Percentiles rank a stretch among this genome's conserved stretches.
Evolutionary conservation across 768 basidiomycete species (phyloP).

Genomic region (Boletus fagicola): DNA sequence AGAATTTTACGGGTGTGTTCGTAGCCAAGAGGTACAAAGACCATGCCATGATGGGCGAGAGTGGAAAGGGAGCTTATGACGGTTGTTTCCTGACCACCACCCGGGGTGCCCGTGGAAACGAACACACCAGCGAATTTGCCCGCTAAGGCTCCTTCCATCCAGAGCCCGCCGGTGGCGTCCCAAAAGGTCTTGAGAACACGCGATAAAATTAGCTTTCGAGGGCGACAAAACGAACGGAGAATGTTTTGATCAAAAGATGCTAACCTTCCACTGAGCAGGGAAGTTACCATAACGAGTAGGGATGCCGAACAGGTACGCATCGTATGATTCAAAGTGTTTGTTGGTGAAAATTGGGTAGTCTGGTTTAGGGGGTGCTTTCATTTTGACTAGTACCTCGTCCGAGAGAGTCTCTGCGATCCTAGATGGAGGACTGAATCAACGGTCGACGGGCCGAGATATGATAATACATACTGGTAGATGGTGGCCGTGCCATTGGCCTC

Average conservation of each 20-base stretch:
- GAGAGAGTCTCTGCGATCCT: slow-evolving; percentile 81
- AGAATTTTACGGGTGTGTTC: slow-evolving; percentile 43
- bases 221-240: background rate
- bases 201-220: slow-evolving; percentile 6
- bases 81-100: slow-evolving; percentile 79
- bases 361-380: slow-evolving; percentile 72
- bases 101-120: slow-evolving; percentile 67
- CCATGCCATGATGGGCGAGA: slow-evolving; percentile 69
- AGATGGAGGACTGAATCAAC: background rate
- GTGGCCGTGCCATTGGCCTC: slow-evolving; percentile 47
- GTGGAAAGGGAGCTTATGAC: slow-evolving; percentile 52
- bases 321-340: too few relatives aligned
- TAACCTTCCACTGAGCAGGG: slow-evolving; percentile 27
- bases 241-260: too few relatives aligned
- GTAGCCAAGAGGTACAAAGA: slow-evolving; percentile 74
- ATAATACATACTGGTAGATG: slow-evolving; percentile 52
- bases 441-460: background rate
- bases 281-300: too few relatives aligned
- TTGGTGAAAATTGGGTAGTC: slow-evolving; percentile 62
- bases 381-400: slow-evolving; percentile 57
- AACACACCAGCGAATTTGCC: slow-evolving; percentile 80
- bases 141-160: slow-evolving; percentile 54
- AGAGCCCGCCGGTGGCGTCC: slow-evolving; percentile 70
- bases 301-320: too few relatives aligned
- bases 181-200: slow-evolving; percentile 54